Percentiles rank a stretch among this genome's conserved stretches.
These are phyloP conservation scores for Gelatoporia subvermispora DNA, from an alignment of 768 basidiomycete genomes.

Conservation along the genomic window DNA sequence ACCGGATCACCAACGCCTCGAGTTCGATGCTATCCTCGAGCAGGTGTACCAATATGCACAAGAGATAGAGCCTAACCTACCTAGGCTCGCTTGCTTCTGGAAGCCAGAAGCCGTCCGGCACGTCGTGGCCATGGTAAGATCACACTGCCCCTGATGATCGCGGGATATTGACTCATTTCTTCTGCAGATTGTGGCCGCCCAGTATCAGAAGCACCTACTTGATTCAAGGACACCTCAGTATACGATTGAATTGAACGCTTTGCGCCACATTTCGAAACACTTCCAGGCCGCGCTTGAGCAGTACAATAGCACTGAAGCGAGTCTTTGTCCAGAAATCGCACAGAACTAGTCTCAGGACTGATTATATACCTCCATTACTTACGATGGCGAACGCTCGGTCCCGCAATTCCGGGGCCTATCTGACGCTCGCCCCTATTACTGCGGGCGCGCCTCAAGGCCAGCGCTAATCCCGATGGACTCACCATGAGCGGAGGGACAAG, in stretches of 20 bases:
- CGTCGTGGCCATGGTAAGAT: constrained; percentile 50
- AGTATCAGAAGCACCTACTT: constrained; percentile 34
- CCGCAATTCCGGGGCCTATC: too few species aligned
- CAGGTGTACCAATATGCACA: constrained; percentile 37
- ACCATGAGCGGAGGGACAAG: too few species aligned
- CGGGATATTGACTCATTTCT: background rate
- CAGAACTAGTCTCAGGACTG: too few species aligned
- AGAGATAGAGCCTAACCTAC: constrained; percentile 50
- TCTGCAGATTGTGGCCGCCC: constrained; percentile 22
- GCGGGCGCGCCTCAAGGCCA: too few species aligned
- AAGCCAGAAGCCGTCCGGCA: constrained; percentile 44
- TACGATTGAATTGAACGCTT: constrained; percentile 25
- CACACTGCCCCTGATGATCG: background rate
- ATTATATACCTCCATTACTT: too few species aligned
- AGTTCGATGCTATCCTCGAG: constrained; percentile 49
- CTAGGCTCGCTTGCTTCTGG: constrained; percentile 42
- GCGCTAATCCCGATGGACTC: too few species aligned
- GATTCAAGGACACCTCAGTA: constrained; percentile 23
- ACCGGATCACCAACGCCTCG: constrained; percentile 48
- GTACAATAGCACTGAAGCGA: constrained; percentile 23
- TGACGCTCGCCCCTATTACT: too few species aligned
- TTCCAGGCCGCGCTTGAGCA: constrained; percentile 37
- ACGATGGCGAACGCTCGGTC: too few species aligned
- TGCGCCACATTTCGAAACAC: constrained; percentile 37
- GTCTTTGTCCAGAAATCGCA: constrained; percentile 2